Base-by-base conservation (phyloP, 2,329 filamentous ascomycete genomes). In the Microdochium bolleyi region DNA sequence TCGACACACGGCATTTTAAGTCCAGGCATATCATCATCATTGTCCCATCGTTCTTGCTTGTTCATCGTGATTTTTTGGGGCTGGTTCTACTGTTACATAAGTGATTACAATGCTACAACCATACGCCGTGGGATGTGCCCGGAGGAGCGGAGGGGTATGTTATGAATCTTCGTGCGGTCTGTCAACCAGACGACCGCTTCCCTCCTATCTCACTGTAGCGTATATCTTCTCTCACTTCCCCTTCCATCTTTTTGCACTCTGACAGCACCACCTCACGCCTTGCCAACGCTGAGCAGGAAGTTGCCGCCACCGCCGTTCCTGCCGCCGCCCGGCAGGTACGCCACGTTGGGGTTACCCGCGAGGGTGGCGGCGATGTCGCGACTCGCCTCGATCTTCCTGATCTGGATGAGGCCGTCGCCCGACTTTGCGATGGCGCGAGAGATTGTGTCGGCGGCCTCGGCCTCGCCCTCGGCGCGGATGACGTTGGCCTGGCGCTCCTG, bases 401-500 rank as follows among this genome's bases (percentile, higher is more conserved):
- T 97, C 82, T 94, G 85, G 60, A 99, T 88, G 64, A 99, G 78
- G 46, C 94, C 94, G 71, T 96, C 92, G 60, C 94, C 94, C 54
- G 84, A 82, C 84, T 95, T 96, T 61, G 89, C 85, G 61, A 99
- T 92, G 21, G 92, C 92, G 76, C 87, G 94, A 73, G 84, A 87
- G 70, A 99, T 97, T 58, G 91, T 95, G 52, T 99, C 94, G 49
- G 94, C 94, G 64, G 87, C 89, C 81, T 97, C 92, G 61, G 92
- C 92, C 75, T 99, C 94, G 69, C 94, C 94, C 81, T 99, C 94
- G 51, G 94, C 94, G 53, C 94, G 84, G 72, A 99, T 99, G 65
- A 99, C 94, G 75, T 94, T 97, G 62, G 94, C 94, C 76, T 99
- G 94, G 64, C 94, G 83, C 78, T 99, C 94, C 78, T 99, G 94